Conservation (phyloP, 495 filamentous ascomycete genomes). For the Corynascus novoguineensis region DNA sequence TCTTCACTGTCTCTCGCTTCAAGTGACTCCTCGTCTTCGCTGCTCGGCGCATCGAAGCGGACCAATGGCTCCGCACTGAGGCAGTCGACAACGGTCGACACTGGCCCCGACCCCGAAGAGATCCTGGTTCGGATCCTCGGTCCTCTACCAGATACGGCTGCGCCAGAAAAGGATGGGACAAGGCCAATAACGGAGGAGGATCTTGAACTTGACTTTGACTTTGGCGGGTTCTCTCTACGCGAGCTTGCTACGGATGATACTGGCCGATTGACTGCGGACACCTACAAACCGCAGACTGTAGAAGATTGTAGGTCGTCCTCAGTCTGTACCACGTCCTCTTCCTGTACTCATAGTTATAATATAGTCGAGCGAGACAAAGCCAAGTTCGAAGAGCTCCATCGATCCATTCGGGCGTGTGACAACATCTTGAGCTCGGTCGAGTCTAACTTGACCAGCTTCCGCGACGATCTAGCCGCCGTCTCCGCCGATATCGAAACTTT, state of each 20-base stretch:
- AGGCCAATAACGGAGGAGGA: conserved; percentile 39
- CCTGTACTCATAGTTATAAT: conserved; percentile 26
- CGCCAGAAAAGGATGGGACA: conserved; percentile 8
- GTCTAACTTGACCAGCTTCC: conserved; percentile 83
- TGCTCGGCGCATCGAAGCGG: conserved; percentile 55
- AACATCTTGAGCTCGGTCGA: conserved; percentile 92
- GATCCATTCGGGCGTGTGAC: conserved; percentile 83
- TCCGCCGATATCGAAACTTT: conserved; percentile 92
- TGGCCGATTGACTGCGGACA: conserved; percentile 35
- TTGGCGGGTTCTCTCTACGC: conserved; percentile 66
- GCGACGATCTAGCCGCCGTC: conserved; percentile 82
- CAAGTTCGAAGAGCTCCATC: conserved; percentile 87
- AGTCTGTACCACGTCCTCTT: conserved; percentile 20
- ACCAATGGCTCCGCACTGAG: conserved; percentile 63
- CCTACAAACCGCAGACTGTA: conserved; percentile 60
- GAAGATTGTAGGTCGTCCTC: conserved; percentile 61
- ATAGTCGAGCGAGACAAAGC: conserved; percentile 77
- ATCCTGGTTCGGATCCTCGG: conserved; percentile 69
- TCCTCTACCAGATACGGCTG: conserved; percentile 25
- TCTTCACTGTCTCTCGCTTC: conserved; percentile 60
- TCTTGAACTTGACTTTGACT: conserved; percentile 60
- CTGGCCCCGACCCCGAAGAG: conserved; percentile 65
- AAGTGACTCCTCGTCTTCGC: conserved; percentile 67
- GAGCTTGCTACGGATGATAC: conserved; percentile 56
- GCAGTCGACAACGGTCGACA: conserved; percentile 47